Evolutionary conservation across 768 basidiomycete genomes (phyloP), one percentile per base, ranked within the genome.

Genomic region (Podaxis sp.): DNA sequence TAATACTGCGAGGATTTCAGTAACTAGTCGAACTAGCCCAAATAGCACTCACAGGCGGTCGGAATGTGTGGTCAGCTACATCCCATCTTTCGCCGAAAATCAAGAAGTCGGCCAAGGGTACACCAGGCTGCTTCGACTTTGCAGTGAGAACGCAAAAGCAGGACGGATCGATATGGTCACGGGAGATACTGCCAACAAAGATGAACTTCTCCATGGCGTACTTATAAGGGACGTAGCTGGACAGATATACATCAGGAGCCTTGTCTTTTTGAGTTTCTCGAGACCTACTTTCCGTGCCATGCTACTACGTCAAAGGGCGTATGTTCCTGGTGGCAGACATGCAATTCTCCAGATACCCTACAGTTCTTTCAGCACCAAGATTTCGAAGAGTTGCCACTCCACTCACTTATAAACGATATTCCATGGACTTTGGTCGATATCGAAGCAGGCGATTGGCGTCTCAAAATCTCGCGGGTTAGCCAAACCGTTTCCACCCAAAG

Each of bases 291-390:
- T 72, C 86, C 86, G 55, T 84, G 82, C 87, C 86, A 88, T 1
- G 87, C 87, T 28, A 89, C 87, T 44, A 89, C 87, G 68, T 89
- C 88, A 71, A 89, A 89, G 0, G 87, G 87, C 1, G 87, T 87
- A 71, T 87, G 84, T 49, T 84, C 80, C 65, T 88, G 86, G 44
- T 75, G 72, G 66, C 84, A 85, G 24, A 73, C 70, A 68, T 84
- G 84, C 9, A 85, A 70, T 70, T 84, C 75, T 15, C 87, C 86
- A 58, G 79, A 76, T 30, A 88, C 78, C 73, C 84, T 87, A 49
- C 19, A 66, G 4, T 58, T 28, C 15, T 15, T 15, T 40, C 33
- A 51, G 36, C 19, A 6, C 44, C 15, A 46, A 7, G 7, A 17
- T 46, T 7, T n/a, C 19, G 7, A 46, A n/a, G 19, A n/a, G n/a